Evolutionary conservation across 495 filamentous ascomycete species (phyloP).

Genomic region (Podospora comata): DNA sequence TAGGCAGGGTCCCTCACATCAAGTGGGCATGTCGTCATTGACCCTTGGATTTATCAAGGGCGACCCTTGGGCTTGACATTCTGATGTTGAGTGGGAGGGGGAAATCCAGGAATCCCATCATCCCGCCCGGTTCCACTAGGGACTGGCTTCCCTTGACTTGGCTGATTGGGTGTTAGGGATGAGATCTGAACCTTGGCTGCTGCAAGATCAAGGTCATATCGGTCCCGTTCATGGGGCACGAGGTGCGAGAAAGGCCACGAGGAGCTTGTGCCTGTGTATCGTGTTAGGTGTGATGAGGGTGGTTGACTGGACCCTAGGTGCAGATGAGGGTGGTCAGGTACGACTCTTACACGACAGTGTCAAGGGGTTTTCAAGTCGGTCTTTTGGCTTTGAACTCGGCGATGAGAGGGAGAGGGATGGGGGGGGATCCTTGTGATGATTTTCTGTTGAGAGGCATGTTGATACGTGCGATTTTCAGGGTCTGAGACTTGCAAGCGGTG

Average conservation of each 20-base stretch:
- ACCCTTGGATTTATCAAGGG: not conserved
- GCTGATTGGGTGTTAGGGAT: not conserved
- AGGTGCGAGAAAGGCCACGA: not conserved
- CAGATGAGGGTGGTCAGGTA: not conserved
- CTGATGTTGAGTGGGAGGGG: not conserved
- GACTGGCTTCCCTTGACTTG: not conserved
- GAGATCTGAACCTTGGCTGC: conserved; percentile 1
- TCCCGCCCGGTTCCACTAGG: not conserved
- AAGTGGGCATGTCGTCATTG: not conserved
- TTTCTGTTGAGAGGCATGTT: not conserved
- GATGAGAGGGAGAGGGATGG: not conserved
- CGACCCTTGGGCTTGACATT: not conserved
- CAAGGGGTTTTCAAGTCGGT: not conserved
- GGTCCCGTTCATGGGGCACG: not conserved
- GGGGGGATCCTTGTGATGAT: not conserved
- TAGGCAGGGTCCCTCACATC: not conserved
- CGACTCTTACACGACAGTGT: not conserved
- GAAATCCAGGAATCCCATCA: not conserved
- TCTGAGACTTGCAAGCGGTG: not conserved
- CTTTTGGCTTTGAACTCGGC: not conserved
- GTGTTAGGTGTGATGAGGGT: not conserved
- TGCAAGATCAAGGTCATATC: not conserved
- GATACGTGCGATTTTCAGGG: not conserved
- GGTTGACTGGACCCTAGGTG: conserved; percentile 6
- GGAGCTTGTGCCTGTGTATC: not conserved